These are phyloP conservation scores for Backusella mclennaniae DNA, from an alignment of 192 early-diverging fungal species.

Conservation along the genomic window DNA sequence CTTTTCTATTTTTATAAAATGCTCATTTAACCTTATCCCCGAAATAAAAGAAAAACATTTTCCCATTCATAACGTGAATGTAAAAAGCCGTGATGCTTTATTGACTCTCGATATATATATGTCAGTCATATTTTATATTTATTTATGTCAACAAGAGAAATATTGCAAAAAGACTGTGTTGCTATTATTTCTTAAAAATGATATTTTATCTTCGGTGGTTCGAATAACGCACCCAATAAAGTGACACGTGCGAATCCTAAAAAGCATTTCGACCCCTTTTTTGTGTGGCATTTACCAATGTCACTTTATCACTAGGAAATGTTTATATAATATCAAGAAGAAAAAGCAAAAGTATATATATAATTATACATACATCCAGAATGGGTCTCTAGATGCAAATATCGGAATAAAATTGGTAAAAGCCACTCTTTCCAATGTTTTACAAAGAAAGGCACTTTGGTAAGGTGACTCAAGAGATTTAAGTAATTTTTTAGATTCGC, in stretches of 20 bases:
- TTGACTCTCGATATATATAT: neutral
- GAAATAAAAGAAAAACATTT: neutral
- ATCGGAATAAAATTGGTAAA: no score
- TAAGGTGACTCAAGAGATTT: neutral
- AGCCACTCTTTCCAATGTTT: neutral
- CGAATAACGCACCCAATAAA: neutral
- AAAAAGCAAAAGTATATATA: neutral
- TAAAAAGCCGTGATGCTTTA: neutral
- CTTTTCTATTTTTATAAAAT: neutral
- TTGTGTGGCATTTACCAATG: neutral
- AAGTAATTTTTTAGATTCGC: neutral
- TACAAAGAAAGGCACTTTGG: neutral
- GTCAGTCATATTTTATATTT: neutral
- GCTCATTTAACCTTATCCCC: neutral
- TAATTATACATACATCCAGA: neutral
- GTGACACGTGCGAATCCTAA: neutral
- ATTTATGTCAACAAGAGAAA: neutral
- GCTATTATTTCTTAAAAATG: no score
- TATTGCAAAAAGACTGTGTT: neutral
- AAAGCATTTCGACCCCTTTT: neutral
- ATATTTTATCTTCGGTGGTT: neutral
- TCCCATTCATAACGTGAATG: neutral
- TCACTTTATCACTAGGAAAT: neutral
- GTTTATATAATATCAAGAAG: neutral
- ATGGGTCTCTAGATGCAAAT: no score